Base-by-base conservation (phyloP, 257 asterid species). In the Gynochthodes officinalis region DNA sequence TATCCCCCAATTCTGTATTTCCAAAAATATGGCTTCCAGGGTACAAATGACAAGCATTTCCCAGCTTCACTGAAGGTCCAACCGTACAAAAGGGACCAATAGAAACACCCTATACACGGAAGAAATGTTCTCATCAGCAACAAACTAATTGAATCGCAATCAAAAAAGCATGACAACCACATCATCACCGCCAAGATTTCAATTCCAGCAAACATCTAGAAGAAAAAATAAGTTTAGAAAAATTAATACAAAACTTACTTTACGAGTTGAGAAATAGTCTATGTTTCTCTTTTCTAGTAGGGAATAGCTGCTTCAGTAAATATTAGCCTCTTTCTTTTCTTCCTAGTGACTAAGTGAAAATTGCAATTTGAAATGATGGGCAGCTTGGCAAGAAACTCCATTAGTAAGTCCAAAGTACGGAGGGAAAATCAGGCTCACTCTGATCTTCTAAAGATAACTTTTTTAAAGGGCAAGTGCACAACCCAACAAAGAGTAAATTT, bases 21-120 rank as follows among this genome's bases (percentile, higher is more conserved):
- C 98, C 99, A 76, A 71, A 85, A 0, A 91, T 84, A 86, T 94
- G 97, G 82, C 93, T 86, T 25, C 98, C 98, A 28, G 97, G 93
- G 73, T 83, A 78, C 54, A 94, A 81, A 64, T 78, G 84, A 70
- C 99, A 94, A 71, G 79, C 76, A 54, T 76, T 87, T 46, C 99
- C 99, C 73, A 94, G 76, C 80, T 84, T 89, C 5, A 77, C 92
- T 1, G 79, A 82, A 80, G 99, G 96, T 52, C 99, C 99, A 77
- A 91, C 73, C 0, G 90, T 85, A 81, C 99, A 94, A 73, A 91
- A 90, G 50, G 98, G 97, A 75, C 98, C 99, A 73, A 94, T 57
- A 14, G 97, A 86, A 76, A 90, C 96, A 65, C 86, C 98, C 99
- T 90, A 78, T 78, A 71, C 43, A 68, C n/a, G 64, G 39, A 79